These are phyloP conservation scores for Arthrocladium fulminans DNA, from an alignment of 2,329 filamentous ascomycete species.

Conservation along the genomic window DNA sequence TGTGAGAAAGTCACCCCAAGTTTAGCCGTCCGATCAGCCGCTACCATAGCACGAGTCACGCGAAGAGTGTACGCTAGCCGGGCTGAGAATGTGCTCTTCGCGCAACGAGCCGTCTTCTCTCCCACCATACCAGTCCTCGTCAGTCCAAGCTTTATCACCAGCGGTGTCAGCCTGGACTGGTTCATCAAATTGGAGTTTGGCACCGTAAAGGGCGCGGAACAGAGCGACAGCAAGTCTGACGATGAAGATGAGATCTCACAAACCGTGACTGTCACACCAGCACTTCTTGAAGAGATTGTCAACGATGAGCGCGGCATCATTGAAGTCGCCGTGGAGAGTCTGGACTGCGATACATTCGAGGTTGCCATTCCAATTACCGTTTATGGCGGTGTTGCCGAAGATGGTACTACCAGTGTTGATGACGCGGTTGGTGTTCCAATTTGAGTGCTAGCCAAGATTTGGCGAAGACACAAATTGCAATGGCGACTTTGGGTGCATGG, in stretches of 20 bases:
- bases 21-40: slow-evolving; percentile 73
- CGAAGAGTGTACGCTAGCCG: slow-evolving; percentile 68
- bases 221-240: slow-evolving; percentile 27
- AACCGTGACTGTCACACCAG: slow-evolving; percentile 27
- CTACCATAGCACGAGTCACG: slow-evolving; percentile 79
- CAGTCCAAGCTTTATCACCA: slow-evolving; percentile 88
- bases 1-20: slow-evolving; percentile 71
- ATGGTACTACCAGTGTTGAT: slow-evolving; percentile 22
- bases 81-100: slow-evolving; percentile 75
- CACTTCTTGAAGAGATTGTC: slow-evolving; percentile 68
- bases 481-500: too few species aligned
- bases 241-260: slow-evolving; percentile 25
- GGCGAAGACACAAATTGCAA: too few species aligned
- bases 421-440: slow-evolving; percentile 24
- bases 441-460: too few species aligned
- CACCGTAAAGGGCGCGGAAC: slow-evolving; percentile 50
- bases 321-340: slow-evolving; percentile 65
- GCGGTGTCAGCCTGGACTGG: slow-evolving; percentile 79
- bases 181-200: slow-evolving; percentile 87
- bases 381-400: slow-evolving; percentile 52
- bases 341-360: slow-evolving; percentile 84
- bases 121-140: slow-evolving; percentile 74
- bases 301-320: slow-evolving; percentile 71
- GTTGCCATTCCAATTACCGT: slow-evolving; percentile 75
- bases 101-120: slow-evolving; percentile 67